Evolutionary conservation across 345 rosid species (phyloP).

Genomic region (Gossypium rotundifolium): DNA sequence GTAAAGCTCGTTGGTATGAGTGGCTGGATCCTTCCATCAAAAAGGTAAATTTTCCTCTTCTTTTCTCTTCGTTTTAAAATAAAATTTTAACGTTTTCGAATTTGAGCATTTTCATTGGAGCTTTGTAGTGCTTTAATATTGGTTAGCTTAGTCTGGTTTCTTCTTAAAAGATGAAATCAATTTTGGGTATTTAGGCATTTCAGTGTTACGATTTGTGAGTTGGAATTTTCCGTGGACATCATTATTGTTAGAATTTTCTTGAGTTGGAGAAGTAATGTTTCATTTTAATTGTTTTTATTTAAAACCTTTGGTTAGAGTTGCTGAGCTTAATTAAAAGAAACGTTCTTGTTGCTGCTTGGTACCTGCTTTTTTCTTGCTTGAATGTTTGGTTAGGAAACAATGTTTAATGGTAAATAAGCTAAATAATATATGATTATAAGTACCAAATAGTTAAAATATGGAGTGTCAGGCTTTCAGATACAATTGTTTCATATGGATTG

Average conservation of each 20-base stretch:
- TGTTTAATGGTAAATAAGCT: neutral
- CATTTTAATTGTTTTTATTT: neutral
- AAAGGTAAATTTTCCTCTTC: constrained; percentile 38
- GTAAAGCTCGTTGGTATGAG: constrained; percentile 99
- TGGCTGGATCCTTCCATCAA: constrained; percentile 99
- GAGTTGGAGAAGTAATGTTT: neutral
- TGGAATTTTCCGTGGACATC: neutral
- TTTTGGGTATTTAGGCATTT: neutral
- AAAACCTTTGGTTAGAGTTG: neutral
- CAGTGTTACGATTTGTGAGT: neutral
- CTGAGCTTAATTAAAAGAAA: neutral
- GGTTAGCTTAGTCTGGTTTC: neutral
- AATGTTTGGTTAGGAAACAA: neutral
- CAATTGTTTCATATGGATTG: neutral
- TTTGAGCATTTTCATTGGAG: neutral
- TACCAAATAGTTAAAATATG: neutral
- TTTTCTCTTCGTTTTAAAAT: neutral
- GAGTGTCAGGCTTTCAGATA: neutral
- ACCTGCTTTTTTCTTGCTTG: neutral
- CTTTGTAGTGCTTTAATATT: neutral
- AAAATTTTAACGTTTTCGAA: neutral
- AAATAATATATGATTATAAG: neutral
- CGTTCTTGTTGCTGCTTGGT: neutral
- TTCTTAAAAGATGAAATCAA: neutral
- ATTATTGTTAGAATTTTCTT: neutral